Percentiles rank a stretch among this genome's conserved stretches.
Conservation (phyloP, 495 filamentous ascomycete species). For the Aspergillus saccharolyticus region DNA sequence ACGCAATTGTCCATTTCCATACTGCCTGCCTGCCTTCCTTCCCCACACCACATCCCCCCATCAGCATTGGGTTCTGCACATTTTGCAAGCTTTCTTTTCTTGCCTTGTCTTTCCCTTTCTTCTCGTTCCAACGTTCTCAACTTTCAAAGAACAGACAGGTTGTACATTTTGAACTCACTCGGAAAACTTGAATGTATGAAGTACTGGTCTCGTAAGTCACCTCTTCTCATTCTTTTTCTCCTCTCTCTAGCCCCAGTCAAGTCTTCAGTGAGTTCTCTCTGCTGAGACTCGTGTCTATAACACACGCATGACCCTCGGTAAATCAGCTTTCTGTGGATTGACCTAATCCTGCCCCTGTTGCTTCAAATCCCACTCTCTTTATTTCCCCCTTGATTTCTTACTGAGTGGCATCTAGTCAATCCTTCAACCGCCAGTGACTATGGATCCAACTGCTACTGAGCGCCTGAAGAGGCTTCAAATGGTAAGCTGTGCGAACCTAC, state of each 20-base stretch:
- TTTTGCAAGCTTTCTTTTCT: background rate
- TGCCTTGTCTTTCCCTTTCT: too few relatives aligned
- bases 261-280: too few relatives aligned
- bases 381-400: background rate
- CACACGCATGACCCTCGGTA: too few relatives aligned
- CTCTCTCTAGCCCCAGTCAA: background rate
- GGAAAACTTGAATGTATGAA: background rate
- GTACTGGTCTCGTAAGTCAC: background rate
- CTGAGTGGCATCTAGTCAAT: background rate
- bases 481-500: constrained; percentile 13
- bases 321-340: too few relatives aligned
- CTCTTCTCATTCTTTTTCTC: background rate
- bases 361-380: background rate
- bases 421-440: background rate
- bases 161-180: background rate
- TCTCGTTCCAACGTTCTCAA: background rate
- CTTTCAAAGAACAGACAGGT: background rate
- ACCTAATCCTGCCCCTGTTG: background rate
- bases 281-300: too few relatives aligned
- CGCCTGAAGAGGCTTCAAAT: constrained; percentile 27
- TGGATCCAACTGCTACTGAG: constrained; percentile 11
- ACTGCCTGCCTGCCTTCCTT: background rate
- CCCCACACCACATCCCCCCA: background rate
- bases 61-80: background rate
- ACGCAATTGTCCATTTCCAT: background rate